phyloP scores from a whole-genome alignment of 768 basidiomycete species.

The Podaxis sp. region DNA sequence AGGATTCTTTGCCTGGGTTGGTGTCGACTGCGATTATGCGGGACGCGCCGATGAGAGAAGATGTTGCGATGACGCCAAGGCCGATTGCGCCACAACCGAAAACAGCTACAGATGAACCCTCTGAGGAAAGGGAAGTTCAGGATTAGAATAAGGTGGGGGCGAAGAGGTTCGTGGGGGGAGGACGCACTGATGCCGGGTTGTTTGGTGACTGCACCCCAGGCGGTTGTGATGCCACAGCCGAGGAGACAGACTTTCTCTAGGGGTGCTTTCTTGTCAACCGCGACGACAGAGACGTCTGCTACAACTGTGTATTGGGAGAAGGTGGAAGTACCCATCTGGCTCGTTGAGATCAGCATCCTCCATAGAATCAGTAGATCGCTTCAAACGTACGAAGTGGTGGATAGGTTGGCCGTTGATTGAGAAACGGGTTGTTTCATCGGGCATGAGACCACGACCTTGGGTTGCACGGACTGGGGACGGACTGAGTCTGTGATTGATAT shows the following conservation, averaged over 20 bases:
- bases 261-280: conserved; percentile 82
- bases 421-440: conserved; percentile 87
- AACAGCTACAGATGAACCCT: conserved; percentile 86
- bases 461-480: conserved; percentile 73
- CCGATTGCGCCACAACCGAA: conserved; percentile 98
- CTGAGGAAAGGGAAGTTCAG: conserved; percentile 34
- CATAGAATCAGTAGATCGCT: background rate
- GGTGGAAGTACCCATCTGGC: conserved; percentile 96
- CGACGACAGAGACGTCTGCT: conserved; percentile 94
- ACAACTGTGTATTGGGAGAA: conserved; percentile 99
- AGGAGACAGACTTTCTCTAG: conserved; percentile 97
- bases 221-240: conserved; percentile 97
- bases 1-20: conserved; percentile 81
- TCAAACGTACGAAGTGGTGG: conserved; percentile 79
- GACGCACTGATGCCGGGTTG: conserved; percentile 79
- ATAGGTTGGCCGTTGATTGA: conserved; percentile 83
- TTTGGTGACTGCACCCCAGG: conserved; percentile 94
- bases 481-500: background rate
- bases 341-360: background rate
- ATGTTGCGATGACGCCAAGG: conserved; percentile 86
- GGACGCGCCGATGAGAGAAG: conserved; percentile 73
- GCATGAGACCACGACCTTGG: conserved; percentile 94
- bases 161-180: background rate
- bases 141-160: background rate
- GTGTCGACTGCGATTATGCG: conserved; percentile 92